Base-by-base conservation (phyloP, 257 asterid species). In the Oldenlandia corymbosa region DNA sequence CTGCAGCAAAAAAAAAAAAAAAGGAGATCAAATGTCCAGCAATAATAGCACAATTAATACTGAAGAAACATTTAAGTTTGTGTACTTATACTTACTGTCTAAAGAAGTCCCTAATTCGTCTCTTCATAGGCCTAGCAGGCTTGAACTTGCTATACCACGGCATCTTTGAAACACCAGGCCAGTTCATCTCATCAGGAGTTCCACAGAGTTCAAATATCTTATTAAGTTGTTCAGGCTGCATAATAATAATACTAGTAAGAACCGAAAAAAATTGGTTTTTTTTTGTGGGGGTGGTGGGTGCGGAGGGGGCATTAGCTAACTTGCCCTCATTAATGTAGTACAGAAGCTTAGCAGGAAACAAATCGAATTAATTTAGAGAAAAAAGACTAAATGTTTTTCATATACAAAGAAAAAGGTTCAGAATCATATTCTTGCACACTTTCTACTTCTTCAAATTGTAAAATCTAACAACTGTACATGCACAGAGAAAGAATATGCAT, bases 111-210 rank as follows among this genome's bases (percentile, higher is more conserved):
- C 90, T 88, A 24, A 84, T 68, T 56, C 96, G 88, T 78, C 84
- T 90, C 82, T 84, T 90, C 95, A 87, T 81, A 14, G 78, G 87
- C 62, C 88, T 86, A 46, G 92, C 32, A 32, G 99, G 99, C 78
- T 90, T 90, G 79, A 93, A 90, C 76, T 90, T 93, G 83, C 72
- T 82, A 76, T 93, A 93, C 99, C 96, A 93, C 17, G 94, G 95
- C 36, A 84, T 76, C 89, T 90, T 93, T 41, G 99, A 84, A 68
- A 93, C 97, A 63, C 99, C 97, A 62, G 99, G 97, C 99, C 99
- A 93, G 12, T 78, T 78, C 65, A 80, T 58, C 79, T 93, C 99
- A 76, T 93, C 99, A 48, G 99, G 99, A 53, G 90, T 76, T 60
- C 99, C 99, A 79, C 99, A 93, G 71, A 93, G 96, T 82, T 93